Base-by-base conservation (phyloP, 805 yeast genomes). In the Pichia kluyveri region DNA sequence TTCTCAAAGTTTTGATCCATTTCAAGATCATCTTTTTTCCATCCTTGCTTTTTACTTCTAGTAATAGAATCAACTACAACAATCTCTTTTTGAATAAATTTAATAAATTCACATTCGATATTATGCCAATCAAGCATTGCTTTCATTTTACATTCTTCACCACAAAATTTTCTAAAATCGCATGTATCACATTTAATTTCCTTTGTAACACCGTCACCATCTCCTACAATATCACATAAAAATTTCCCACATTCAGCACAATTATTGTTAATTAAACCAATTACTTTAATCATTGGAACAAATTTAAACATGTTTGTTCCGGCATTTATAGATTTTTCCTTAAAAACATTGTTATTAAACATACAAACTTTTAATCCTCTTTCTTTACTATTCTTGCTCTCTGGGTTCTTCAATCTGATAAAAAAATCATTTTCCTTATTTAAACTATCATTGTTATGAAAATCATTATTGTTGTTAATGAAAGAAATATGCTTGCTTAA, bases 201-300 rank as follows among this genome's bases (percentile, higher is more conserved):
- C 4, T 10, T 18, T 18, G 17, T 38, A 14, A 19, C 1, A 15
- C 14, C 7, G 28, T 40, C 11, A 14, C 6, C 12, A 28, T 8
- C 15, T 40, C 34, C 31, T 4, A 14, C 41, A 36, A 34, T 28
- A 36, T 45, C 41, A 40, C 42, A 15, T 11, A 47, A 28, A 17
- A 14, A 15, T 31, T 42, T 40, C 9, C 48, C 41, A 39, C 54
- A 51, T 36, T 49, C 28, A 26, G 46, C 45, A 38, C 54, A 51
- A n/a, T 44, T 42, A 15, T 41, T 40, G 23, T 37, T 40, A 8
- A 30, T 28, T 27, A 44, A 42, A 27, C 44, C 46, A 26, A 49
- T 42, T 19, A 42, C 44, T 28, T 41, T 44, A 9, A 52, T 17
- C n/a, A 44, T 17, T 17, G 55, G 55, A 2, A 17, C 39, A 23